These are phyloP conservation scores for Exophiala alcalophila DNA, from an alignment of 2,329 filamentous ascomycete species.

Conservation along the genomic window DNA sequence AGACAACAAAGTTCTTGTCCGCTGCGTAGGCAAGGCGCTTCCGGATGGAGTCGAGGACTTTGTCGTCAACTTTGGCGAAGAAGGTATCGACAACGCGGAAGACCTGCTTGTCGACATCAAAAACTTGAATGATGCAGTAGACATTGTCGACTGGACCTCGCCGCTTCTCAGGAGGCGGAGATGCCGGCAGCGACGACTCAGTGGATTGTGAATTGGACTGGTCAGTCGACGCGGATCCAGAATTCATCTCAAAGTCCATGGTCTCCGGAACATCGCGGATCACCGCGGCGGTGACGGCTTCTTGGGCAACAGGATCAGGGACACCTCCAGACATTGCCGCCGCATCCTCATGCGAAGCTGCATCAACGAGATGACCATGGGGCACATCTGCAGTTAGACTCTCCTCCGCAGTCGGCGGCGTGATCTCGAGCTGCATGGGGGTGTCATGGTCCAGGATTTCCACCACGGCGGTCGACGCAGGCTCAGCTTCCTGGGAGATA, in stretches of 20 bases:
- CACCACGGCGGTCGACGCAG: constrained; percentile 1
- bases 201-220: constrained; percentile 6
- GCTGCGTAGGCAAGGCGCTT: constrained; percentile 39
- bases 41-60: constrained; percentile 42
- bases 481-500: neutral
- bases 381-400: constrained; percentile 15
- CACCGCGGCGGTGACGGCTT: constrained; percentile 33
- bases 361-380: constrained; percentile 27
- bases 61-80: constrained; percentile 41
- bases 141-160: constrained; percentile 30
- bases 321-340: too few species aligned
- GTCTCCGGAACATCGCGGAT: constrained; percentile 27
- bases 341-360: constrained; percentile 14
- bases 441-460: constrained; percentile 19
- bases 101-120: constrained; percentile 49
- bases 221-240: constrained; percentile 4
- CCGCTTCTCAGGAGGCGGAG: constrained; percentile 4
- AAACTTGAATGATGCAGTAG: constrained; percentile 52
- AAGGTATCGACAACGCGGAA: constrained; percentile 43
- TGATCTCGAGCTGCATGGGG: constrained; percentile 17
- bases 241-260: constrained; percentile 11
- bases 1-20: constrained; percentile 43
- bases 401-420: constrained; percentile 19
- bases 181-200: constrained; percentile 9
- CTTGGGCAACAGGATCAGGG: constrained; percentile 28